phyloP scores from a whole-genome alignment of 345 rosid species.

The Carallia brachiata region DNA sequence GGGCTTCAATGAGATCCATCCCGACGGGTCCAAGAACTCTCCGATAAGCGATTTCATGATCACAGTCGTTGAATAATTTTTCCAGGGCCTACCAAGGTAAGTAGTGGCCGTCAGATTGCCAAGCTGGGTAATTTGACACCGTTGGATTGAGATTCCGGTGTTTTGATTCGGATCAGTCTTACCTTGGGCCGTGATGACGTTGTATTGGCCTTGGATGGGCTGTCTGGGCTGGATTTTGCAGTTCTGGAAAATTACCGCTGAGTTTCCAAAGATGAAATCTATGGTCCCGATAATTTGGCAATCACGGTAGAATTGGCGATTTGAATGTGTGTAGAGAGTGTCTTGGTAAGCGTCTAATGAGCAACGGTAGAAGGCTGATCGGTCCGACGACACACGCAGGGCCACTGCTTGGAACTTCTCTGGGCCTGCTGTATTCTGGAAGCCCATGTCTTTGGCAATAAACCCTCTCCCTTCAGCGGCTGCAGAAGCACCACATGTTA shows the following conservation, averaged over 20 bases:
- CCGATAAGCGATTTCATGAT: slow-evolving; percentile 29
- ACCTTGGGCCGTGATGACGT: slow-evolving; percentile 28
- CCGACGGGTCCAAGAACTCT: slow-evolving; percentile 27
- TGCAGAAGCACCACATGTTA: not conserved
- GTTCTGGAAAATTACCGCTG: slow-evolving; percentile 27
- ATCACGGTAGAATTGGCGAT: slow-evolving; percentile 28
- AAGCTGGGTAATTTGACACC: slow-evolving; percentile 16
- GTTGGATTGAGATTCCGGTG: slow-evolving; percentile 30
- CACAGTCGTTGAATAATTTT: slow-evolving; percentile 34
- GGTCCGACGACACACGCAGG: slow-evolving; percentile 26
- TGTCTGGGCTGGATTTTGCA: slow-evolving; percentile 23
- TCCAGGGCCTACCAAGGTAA: slow-evolving; percentile 48
- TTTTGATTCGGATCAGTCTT: slow-evolving; percentile 36
- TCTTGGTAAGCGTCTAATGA: slow-evolving; percentile 33
- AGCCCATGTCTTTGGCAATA: slow-evolving; percentile 37
- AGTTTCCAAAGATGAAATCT: slow-evolving; percentile 34
- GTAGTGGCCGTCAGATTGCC: slow-evolving; percentile 15
- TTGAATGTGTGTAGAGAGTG: slow-evolving; percentile 26
- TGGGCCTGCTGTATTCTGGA: slow-evolving; percentile 35
- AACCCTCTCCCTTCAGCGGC: slow-evolving; percentile 35
- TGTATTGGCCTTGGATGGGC: slow-evolving; percentile 23
- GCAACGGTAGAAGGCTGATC: slow-evolving; percentile 28
- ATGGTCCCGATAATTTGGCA: slow-evolving; percentile 26
- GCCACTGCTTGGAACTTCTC: slow-evolving; percentile 39
- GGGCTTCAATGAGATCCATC: slow-evolving; percentile 31